Percentiles rank a stretch among this genome's conserved stretches.
phyloP scores from a whole-genome alignment of 192 early-diverging fungal genomes.

The Kappamyces sp. region DNA sequence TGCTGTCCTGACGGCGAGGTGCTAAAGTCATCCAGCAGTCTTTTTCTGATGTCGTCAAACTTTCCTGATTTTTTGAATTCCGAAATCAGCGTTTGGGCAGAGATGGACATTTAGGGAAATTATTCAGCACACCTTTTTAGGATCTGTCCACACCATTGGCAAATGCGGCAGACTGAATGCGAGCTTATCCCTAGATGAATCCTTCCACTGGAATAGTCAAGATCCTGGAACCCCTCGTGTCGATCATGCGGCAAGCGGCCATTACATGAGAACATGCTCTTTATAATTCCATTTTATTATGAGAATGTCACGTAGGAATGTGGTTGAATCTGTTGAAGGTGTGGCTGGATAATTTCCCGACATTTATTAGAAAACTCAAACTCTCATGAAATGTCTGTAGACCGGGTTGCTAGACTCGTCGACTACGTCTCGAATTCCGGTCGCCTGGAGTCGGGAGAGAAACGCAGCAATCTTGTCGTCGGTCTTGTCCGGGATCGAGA shows the following conservation, averaged over 20 bases:
- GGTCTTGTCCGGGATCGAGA: constrained; percentile 31
- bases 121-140: too few species aligned
- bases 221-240: too few species aligned
- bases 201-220: too few species aligned
- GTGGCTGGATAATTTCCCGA: background rate
- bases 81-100: constrained; percentile 2
- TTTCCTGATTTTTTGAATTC: constrained; percentile 8
- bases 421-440: background rate
- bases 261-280: too few species aligned
- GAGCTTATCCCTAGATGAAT: too few species aligned
- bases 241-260: too few species aligned
- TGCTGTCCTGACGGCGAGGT: background rate
- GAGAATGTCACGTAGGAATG: too few species aligned
- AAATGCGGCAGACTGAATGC: too few species aligned
- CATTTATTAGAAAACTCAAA: constrained; percentile 3
- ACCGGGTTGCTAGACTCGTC: constrained; percentile 12
- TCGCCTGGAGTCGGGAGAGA: background rate
- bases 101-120: background rate
- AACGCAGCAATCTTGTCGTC: constrained; percentile 1
- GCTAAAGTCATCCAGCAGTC: constrained; percentile 3
- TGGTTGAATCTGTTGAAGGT: background rate
- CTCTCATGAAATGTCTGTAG: constrained; percentile 14
- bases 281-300: too few species aligned
- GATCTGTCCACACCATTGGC: too few species aligned
- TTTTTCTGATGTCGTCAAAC: constrained; percentile 7